Evolutionary conservation across 768 basidiomycete genomes (phyloP), one percentile per base, ranked within the genome.

Genomic region (button mushroom (Agaricus bisporus)): DNA sequence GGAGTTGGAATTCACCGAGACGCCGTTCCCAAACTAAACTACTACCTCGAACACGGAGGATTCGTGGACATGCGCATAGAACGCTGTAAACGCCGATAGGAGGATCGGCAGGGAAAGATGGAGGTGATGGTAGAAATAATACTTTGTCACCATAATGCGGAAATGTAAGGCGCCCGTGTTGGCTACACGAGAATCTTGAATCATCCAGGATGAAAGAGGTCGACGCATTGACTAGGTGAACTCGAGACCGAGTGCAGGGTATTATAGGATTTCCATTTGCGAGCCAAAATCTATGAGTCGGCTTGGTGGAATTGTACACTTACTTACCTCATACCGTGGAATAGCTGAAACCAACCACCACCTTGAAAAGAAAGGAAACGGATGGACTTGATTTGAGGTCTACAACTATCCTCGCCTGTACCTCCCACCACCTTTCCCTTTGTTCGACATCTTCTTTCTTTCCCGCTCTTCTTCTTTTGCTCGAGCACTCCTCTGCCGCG

Each of bases 391-490:
- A 11, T 8, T 32, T 32, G 32, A 32, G 5, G 7, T 7, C 8
- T 32, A 32, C 11, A 32, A 25, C 9, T 1, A 14, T 41, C 36
- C 48, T 42, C 47, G 42, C 22, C 53, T 29, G 22, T 48, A 26
- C 29, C 53, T 48, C 25, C 73, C 67, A 18, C 49, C 50, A 17
- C 47, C 39, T 32, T 66, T 70, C 14, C 64, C 66, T 56, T 69
- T 72, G 39, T 61, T 56, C 26, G 62, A 70, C 51, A 57, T 59
- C 56, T 69, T 71, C 65, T 83, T 88, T 61, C 83, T 72, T 55
- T 88, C 86, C 59, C 75, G 73, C 60, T 90, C 89, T 63, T 93
- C 91, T 61, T 91, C 86, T 61, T 75, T 81, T 22, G 91, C 91
- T 45, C 80, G 70, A 20, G 86, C 88, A 41, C 84, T 77, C 51